These are phyloP conservation scores for Diplosphaera chodatii DNA, from an alignment of 139 green algal species.

Conservation along the genomic window DNA sequence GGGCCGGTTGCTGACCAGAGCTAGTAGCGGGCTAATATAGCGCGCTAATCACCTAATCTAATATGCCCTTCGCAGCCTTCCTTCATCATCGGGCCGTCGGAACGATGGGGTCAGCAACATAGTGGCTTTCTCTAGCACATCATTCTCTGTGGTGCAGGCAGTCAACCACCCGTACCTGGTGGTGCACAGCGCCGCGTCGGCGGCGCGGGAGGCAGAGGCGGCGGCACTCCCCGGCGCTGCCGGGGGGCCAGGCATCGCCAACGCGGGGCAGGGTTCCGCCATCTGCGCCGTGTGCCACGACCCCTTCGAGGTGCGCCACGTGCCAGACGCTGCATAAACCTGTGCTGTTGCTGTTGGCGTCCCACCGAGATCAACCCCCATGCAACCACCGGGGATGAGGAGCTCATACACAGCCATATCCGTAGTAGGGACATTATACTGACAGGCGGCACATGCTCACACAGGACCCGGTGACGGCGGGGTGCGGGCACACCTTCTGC, in stretches of 20 bases:
- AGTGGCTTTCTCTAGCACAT: too few relatives aligned
- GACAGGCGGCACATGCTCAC: too few relatives aligned
- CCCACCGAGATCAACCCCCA: too few relatives aligned
- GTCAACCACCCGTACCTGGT: constrained; percentile 89
- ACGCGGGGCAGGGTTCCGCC: neutral
- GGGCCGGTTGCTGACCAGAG: too few relatives aligned
- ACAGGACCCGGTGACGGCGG: constrained; percentile 39
- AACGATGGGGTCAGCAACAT: too few relatives aligned
- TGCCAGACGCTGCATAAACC: neutral
- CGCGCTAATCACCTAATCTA: too few relatives aligned
- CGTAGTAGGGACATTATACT: too few relatives aligned
- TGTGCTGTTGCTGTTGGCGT: neutral
- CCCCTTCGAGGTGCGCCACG: constrained; percentile 41
- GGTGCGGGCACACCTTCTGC: constrained; percentile 80
- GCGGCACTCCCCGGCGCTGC: neutral
- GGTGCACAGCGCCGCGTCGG: constrained; percentile 52
- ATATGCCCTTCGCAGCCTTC: too few relatives aligned
- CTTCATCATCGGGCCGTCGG: too few relatives aligned
- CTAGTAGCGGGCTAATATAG: too few relatives aligned
- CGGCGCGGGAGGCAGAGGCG: neutral
- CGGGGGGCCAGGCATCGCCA: neutral
- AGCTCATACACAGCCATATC: too few relatives aligned
- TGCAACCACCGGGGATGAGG: too few relatives aligned
- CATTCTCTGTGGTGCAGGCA: constrained; percentile 36
- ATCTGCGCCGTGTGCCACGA: constrained; percentile 75